Evolutionary conservation across 331 rosid genomes (phyloP).

Genomic region (Saraca asoca): DNA sequence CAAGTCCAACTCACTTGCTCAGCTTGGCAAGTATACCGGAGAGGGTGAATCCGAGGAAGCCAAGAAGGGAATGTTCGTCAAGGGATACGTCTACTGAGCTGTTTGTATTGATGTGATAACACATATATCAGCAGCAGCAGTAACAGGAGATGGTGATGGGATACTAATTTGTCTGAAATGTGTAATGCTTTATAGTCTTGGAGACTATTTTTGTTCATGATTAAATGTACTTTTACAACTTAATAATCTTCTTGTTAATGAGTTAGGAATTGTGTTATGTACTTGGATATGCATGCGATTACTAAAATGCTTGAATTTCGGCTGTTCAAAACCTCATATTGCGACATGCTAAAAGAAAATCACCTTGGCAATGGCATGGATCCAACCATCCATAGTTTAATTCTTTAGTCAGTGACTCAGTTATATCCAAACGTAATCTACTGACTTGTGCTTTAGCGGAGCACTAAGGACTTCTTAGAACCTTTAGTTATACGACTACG

Average conservation of each 20-base stretch:
- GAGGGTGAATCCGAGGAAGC: constrained; percentile 94
- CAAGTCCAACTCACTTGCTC: constrained; percentile 91
- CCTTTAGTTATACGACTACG: no score
- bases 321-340: neutral
- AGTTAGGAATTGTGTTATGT: constrained; percentile 43
- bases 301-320: constrained; percentile 18
- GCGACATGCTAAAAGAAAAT: no score
- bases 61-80: constrained; percentile 72
- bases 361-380: no score
- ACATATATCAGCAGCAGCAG: constrained; percentile 16
- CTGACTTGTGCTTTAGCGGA: no score
- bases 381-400: no score
- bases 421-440: no score
- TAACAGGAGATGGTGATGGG: constrained; percentile 25
- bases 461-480: no score
- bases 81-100: constrained; percentile 77
- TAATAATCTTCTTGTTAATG: constrained; percentile 48
- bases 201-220: constrained; percentile 63
- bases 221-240: constrained; percentile 48
- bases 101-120: constrained; percentile 16
- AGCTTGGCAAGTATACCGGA: constrained; percentile 90
- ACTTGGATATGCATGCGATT: constrained; percentile 31
- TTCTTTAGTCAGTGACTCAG: no score
- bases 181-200: constrained; percentile 53
- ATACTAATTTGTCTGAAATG: constrained; percentile 44